Evolutionary conservation across 257 asterid genomes (phyloP).

Genomic region (Solanum paucissectum): DNA sequence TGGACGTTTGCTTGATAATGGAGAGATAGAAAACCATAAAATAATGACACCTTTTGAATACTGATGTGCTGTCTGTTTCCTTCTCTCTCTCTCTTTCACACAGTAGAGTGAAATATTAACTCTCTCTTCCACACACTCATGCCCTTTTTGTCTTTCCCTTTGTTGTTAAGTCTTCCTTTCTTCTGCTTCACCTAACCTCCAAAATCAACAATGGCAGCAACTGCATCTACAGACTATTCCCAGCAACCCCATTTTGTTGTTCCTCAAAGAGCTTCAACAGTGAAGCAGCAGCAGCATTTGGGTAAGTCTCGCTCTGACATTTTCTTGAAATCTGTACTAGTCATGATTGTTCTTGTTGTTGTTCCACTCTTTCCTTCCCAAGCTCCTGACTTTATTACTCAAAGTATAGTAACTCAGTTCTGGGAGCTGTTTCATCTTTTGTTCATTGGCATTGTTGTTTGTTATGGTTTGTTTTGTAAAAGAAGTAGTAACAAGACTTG

Average conservation of each 20-base stretch:
- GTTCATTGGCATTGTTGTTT: constrained; percentile 66
- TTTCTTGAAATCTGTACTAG: constrained; percentile 33
- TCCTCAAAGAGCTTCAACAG: constrained; percentile 11
- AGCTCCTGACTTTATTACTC: constrained; percentile 54
- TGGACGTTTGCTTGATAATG: not conserved
- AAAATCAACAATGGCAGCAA: constrained; percentile 19
- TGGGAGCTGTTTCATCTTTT: constrained; percentile 80
- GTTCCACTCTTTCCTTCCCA: constrained; percentile 64
- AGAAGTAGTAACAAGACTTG: constrained; percentile 12
- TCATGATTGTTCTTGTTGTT: constrained; percentile 35
- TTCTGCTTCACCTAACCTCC: constrained; percentile 45
- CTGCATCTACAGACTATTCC: constrained; percentile 14
- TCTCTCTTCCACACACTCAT: not conserved
- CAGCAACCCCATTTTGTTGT: constrained; percentile 20
- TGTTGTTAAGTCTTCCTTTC: constrained; percentile 43
- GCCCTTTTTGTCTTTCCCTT: constrained; percentile 11
- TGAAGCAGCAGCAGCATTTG: not conserved
- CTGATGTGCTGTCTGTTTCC: not conserved
- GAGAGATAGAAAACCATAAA: not conserved
- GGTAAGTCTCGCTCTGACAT: constrained; percentile 42
- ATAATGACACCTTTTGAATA: not conserved
- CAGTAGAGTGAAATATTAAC: not conserved
- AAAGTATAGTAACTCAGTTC: constrained; percentile 24
- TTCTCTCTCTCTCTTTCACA: not conserved
- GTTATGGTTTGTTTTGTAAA: constrained; percentile 65